Percentiles rank a stretch among this genome's conserved stretches.
Conservation (phyloP, 495 filamentous ascomycete species). For the Lasiosphaeris hirsuta region DNA sequence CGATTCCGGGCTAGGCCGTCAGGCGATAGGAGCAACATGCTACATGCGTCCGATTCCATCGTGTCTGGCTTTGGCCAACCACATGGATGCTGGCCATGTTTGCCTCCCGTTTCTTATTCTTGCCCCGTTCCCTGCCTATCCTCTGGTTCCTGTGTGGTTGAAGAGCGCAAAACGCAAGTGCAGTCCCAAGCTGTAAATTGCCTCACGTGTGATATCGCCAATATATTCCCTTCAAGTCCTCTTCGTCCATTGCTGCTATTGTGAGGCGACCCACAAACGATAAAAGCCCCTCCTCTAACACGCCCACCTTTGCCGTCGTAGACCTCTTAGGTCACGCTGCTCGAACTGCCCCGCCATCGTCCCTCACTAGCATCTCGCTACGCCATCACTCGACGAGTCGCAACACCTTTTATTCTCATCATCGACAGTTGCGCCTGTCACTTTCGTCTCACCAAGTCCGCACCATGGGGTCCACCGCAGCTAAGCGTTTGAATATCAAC, state of each 20-base stretch:
- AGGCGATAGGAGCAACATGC: neutral
- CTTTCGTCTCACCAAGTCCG: conserved; percentile 22
- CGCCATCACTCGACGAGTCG: neutral
- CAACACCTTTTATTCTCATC: neutral
- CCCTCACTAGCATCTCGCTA: neutral
- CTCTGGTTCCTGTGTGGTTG: neutral
- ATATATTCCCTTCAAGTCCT: too few species aligned
- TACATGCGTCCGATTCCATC: neutral
- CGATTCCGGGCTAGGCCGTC: neutral
- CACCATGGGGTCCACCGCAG: conserved; percentile 32
- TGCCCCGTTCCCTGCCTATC: neutral
- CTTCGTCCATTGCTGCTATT: too few species aligned
- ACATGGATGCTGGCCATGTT: neutral
- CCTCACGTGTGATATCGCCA: neutral
- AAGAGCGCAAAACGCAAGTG: too few species aligned
- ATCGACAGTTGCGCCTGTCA: neutral
- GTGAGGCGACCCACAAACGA: too few species aligned
- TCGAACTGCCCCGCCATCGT: neutral
- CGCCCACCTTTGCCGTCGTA: neutral
- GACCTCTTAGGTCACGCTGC: neutral
- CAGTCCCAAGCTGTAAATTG: neutral
- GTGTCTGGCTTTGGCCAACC: neutral
- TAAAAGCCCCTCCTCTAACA: neutral
- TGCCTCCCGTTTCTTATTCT: neutral
- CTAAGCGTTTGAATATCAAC: conserved; percentile 65